Evolutionary conservation across 768 basidiomycete genomes (phyloP).

Genomic region (Suillus alpinus): DNA sequence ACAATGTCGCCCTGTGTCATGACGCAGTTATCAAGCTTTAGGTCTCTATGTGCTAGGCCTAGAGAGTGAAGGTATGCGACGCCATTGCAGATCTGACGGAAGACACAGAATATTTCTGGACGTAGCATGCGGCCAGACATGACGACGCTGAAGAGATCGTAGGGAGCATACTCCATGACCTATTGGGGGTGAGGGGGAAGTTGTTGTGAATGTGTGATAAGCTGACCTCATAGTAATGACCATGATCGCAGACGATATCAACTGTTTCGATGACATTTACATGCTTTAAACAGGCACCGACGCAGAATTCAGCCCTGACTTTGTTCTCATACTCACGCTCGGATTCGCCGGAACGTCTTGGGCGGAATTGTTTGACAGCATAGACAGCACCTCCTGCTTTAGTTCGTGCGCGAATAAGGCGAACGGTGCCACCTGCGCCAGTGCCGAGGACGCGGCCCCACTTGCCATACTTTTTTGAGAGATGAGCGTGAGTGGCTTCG

Average conservation of each 20-base stretch:
- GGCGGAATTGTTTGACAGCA: slow-evolving; percentile 97
- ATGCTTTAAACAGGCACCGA: slow-evolving; percentile 92
- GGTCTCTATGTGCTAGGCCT: slow-evolving; percentile 96
- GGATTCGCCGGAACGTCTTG: slow-evolving; percentile 81
- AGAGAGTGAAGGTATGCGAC: slow-evolving; percentile 97
- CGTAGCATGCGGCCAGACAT: slow-evolving; percentile 99
- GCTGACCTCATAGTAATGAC: slow-evolving; percentile 94
- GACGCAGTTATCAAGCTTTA: slow-evolving; percentile 99
- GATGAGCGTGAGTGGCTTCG: slow-evolving; percentile 83
- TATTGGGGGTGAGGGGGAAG: slow-evolving; percentile 29
- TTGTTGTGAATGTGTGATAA: slow-evolving; percentile 7
- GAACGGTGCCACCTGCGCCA: slow-evolving; percentile 97
- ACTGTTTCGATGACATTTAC: slow-evolving; percentile 96
- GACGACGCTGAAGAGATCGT: slow-evolving; percentile 97
- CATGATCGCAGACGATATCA: slow-evolving; percentile 96
- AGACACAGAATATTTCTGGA: slow-evolving; percentile 98
- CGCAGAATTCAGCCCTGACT: slow-evolving; percentile 98
- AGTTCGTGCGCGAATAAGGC: slow-evolving; percentile 82
- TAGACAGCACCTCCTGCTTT: slow-evolving; percentile 86
- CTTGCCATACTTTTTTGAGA: slow-evolving; percentile 99
- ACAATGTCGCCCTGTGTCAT: slow-evolving; percentile 95
- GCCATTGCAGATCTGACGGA: slow-evolving; percentile 97
- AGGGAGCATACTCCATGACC: slow-evolving; percentile 99
- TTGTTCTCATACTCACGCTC: slow-evolving; percentile 99
- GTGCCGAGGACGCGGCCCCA: slow-evolving; percentile 95